Conservation (phyloP, 805 yeast genomes). For the Komagataella pseudopastoris region DNA sequence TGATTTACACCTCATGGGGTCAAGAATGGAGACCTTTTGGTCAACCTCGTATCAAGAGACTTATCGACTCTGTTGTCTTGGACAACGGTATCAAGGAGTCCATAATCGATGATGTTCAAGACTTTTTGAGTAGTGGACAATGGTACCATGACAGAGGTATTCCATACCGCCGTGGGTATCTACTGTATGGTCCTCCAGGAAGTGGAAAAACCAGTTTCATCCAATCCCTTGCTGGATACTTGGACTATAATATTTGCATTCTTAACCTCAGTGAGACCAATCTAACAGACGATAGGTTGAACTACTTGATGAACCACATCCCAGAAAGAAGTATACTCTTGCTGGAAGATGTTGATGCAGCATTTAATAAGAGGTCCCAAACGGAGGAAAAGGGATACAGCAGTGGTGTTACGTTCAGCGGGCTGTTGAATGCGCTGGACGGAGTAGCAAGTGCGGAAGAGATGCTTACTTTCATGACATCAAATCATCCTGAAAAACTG, state of each 20-base stretch:
- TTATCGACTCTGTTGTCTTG: conserved; percentile 73
- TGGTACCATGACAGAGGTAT: conserved; percentile 98
- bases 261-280: conserved; percentile 83
- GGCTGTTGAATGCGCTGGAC: conserved; percentile 84
- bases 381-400: conserved; percentile 62
- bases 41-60: conserved; percentile 78
- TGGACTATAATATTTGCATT: conserved; percentile 91
- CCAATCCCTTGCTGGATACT: conserved; percentile 92
- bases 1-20: conserved; percentile 88
- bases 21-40: conserved; percentile 99
- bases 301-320: conserved; percentile 91
- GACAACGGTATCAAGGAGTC: conserved; percentile 61
- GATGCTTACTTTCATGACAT: conserved; percentile 93
- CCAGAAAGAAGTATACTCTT: conserved; percentile 80
- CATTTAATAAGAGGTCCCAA: conserved; percentile 74
- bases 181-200: conserved; percentile 95
- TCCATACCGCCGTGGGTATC: conserved; percentile 90
- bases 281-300: conserved; percentile 86
- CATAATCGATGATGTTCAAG: conserved; percentile 61
- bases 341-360: conserved; percentile 92
- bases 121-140: conserved; percentile 63
- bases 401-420: conserved; percentile 92
- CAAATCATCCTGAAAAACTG: conserved; percentile 88
- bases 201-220: conserved; percentile 93
- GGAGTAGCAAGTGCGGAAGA: conserved; percentile 98